Percentiles rank a stretch among this genome's conserved stretches.
Evolutionary conservation across 2,329 filamentous ascomycete genomes (phyloP).

Genomic region (Colletotrichum siamense): DNA sequence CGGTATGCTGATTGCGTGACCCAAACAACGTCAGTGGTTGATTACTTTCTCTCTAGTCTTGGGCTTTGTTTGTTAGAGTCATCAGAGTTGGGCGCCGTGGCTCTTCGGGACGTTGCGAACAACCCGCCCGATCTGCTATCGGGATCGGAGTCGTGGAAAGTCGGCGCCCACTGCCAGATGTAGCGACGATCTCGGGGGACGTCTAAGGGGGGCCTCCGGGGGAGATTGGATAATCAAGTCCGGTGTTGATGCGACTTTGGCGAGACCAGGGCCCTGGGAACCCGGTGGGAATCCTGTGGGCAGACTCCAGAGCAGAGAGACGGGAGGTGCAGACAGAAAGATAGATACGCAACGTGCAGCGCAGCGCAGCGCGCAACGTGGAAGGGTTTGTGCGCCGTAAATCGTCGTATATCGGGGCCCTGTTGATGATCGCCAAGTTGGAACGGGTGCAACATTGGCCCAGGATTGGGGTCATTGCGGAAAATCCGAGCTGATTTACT

Average conservation of each 20-base stretch:
- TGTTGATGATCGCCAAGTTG: constrained; percentile 5
- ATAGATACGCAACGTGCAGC: neutral
- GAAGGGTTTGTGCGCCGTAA: neutral
- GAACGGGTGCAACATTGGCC: constrained; percentile 1
- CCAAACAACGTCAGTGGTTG: neutral
- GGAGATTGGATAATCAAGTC: neutral
- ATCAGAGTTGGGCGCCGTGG: neutral
- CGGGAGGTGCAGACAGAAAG: neutral
- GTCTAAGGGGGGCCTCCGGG: neutral
- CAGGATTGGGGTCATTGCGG: neutral
- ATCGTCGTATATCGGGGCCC: neutral
- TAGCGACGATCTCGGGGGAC: neutral
- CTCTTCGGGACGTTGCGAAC: neutral
- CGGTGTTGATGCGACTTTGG: neutral
- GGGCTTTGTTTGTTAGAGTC: neutral
- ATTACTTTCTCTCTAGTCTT: neutral
- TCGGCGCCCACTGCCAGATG: neutral
- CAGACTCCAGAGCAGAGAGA: neutral
- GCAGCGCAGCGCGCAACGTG: neutral
- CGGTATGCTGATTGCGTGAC: neutral
- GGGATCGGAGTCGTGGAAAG: neutral
- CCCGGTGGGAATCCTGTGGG: neutral
- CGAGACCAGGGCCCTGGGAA: neutral
- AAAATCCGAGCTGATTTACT: neutral
- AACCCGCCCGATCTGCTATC: neutral